Evolutionary conservation across 2,329 filamentous ascomycete genomes (phyloP).

Genomic region (Hyphodiscus sp.): DNA sequence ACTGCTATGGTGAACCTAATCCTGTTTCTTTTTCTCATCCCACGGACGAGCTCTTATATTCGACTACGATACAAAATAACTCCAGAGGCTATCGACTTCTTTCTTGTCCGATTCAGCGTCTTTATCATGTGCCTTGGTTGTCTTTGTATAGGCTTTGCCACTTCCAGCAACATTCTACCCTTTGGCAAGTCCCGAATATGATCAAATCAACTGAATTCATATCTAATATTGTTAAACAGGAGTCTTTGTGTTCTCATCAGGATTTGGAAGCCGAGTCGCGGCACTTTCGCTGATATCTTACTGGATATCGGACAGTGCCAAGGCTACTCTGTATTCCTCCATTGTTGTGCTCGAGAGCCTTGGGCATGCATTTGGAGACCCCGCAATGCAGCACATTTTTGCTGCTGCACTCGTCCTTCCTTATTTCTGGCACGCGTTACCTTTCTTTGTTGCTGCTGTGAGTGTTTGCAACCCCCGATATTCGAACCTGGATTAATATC

Average conservation of each 20-base stretch:
- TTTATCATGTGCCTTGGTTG: slow-evolving; percentile 20
- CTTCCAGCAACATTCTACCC: slow-evolving; percentile 13
- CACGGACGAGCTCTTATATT: slow-evolving; percentile 16
- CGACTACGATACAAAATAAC: slow-evolving; percentile 12
- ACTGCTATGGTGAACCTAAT: slow-evolving; percentile 27
- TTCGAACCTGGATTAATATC: neutral
- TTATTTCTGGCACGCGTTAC: slow-evolving; percentile 22
- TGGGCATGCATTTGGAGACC: slow-evolving; percentile 27
- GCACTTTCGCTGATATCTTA: slow-evolving; percentile 25
- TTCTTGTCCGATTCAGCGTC: slow-evolving; percentile 22
- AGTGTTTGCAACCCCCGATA: slow-evolving; percentile 7
- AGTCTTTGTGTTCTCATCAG: slow-evolving; percentile 25
- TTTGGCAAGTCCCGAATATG: slow-evolving; percentile 15
- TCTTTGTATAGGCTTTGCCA: slow-evolving; percentile 20
- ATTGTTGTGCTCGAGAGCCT: slow-evolving; percentile 27
- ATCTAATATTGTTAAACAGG: slow-evolving; percentile 12
- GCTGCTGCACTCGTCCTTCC: slow-evolving; percentile 19
- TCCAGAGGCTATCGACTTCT: slow-evolving; percentile 22
- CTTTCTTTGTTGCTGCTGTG: slow-evolving; percentile 28
- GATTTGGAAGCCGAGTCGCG: slow-evolving; percentile 27
- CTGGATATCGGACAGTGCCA: slow-evolving; percentile 18
- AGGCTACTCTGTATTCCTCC: slow-evolving; percentile 25
- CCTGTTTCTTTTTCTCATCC: slow-evolving; percentile 25
- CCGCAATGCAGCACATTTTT: slow-evolving; percentile 26
- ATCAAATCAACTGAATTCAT: neutral